Percentiles rank a stretch among this genome's conserved stretches.
These are phyloP conservation scores for Annulohypoxylon stygium DNA, from an alignment of 495 filamentous ascomycete species.

Conservation along the genomic window DNA sequence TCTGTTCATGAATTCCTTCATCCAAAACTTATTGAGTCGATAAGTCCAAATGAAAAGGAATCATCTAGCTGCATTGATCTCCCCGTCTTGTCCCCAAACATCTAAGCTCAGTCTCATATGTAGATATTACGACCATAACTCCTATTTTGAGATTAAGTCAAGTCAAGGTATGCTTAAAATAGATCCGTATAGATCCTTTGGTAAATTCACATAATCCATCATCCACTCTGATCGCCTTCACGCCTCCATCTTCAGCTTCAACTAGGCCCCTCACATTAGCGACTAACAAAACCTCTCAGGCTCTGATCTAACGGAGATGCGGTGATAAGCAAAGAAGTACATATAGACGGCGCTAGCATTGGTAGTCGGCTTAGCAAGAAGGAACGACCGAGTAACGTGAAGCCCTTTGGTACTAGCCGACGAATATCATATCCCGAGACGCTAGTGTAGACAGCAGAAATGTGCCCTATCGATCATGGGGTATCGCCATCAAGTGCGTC, in stretches of 20 bases:
- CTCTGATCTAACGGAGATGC: not conserved
- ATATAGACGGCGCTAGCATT: not conserved
- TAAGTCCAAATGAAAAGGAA: not conserved
- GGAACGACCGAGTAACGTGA: not conserved
- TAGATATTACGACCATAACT: not conserved
- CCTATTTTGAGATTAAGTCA: not conserved
- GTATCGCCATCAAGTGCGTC: slow-evolving; percentile 22
- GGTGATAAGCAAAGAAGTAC: not conserved
- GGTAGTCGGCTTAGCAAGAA: not conserved
- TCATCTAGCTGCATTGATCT: not conserved
- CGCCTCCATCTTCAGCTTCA: not conserved
- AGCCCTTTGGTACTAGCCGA: not conserved
- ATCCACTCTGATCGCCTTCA: not conserved
- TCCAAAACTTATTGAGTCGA: not conserved
- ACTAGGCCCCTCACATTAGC: not conserved
- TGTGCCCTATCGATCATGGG: not conserved
- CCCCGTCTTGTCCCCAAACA: not conserved
- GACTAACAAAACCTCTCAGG: not conserved
- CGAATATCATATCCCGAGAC: not conserved
- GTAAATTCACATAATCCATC: not conserved
- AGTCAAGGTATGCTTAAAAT: not conserved
- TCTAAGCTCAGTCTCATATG: not conserved
- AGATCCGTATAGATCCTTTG: not conserved
- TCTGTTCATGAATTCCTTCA: not conserved
- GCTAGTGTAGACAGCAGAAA: not conserved